Evolutionary conservation across 1,284 basidiomycete genomes (phyloP).

Genomic region (Heterobasidion parviporum): DNA sequence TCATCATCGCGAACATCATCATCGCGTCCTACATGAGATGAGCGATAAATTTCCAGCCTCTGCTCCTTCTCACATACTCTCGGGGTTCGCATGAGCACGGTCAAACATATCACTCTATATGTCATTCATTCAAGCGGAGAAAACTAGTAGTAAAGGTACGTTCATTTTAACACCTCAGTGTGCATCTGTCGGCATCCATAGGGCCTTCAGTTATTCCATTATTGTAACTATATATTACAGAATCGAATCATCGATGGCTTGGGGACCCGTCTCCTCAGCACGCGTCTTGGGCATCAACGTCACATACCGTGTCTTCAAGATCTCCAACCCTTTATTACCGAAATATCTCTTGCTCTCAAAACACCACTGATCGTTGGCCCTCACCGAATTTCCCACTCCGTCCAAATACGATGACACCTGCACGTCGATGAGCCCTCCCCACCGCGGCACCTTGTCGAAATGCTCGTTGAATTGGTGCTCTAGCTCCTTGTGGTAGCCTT

Average conservation of each 20-base stretch:
- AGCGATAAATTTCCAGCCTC: no score
- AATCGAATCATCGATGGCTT: conserved; percentile 9
- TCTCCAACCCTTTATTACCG: conserved; percentile 23
- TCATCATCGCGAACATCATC: no score
- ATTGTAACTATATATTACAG: conserved; percentile 1
- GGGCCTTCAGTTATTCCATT: no score
- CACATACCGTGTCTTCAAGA: conserved; percentile 18
- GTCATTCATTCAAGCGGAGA: no score
- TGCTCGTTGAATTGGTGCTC: conserved; percentile 19
- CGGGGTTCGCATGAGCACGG: no score
- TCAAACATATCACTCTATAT: no score
- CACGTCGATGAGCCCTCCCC: conserved; percentile 21
- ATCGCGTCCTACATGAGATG: no score
- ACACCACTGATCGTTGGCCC: conserved; percentile 31
- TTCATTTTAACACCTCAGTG: no score
- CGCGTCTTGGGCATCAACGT: conserved; percentile 10
- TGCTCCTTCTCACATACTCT: no score
- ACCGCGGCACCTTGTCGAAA: conserved; percentile 23
- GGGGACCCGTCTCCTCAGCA: conserved; percentile 9
- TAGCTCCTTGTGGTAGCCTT: conserved; percentile 14
- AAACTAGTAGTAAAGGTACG: no score
- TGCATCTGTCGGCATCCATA: no score
- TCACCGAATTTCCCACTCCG: conserved; percentile 35
- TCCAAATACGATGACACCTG: conserved; percentile 25
- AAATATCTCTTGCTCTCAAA: conserved; percentile 36